Evolutionary conservation across 768 basidiomycete species (phyloP).

Genomic region (Pholiota microspora): DNA sequence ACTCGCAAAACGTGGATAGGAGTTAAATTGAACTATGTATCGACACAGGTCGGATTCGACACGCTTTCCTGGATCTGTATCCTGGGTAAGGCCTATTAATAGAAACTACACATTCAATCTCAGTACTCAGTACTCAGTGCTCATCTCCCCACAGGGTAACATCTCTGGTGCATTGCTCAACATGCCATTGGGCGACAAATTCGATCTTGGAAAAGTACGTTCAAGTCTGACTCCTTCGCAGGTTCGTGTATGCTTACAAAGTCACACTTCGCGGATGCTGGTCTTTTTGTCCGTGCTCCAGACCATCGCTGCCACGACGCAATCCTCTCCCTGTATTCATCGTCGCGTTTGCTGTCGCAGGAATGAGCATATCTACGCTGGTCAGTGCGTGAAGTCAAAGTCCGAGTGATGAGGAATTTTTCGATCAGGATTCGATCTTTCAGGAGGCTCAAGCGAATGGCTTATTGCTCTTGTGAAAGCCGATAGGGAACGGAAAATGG

Average conservation of each 20-base stretch:
- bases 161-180: constrained; percentile 36
- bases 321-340: constrained; percentile 61
- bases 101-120: too few relatives aligned
- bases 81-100: background rate
- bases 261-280: constrained; percentile 13
- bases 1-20: too few relatives aligned
- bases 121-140: too few relatives aligned
- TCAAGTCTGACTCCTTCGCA: too few relatives aligned
- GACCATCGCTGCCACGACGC: constrained; percentile 46
- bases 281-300: constrained; percentile 43
- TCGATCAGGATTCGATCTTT: background rate
- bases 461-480: constrained; percentile 57
- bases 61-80: constrained; percentile 63
- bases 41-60: constrained; percentile 55
- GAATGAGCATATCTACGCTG: constrained; percentile 40
- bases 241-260: background rate
- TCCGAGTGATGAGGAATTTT: background rate
- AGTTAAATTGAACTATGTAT: too few relatives aligned
- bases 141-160: constrained; percentile 33
- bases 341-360: constrained; percentile 38
- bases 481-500: constrained; percentile 63
- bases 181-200: constrained; percentile 31
- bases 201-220: constrained; percentile 42
- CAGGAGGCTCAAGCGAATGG: constrained; percentile 73
- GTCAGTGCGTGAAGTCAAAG: constrained; percentile 29